A percentile compares a stretch with the other conserved stretches of the same genome.
Evolutionary conservation across 345 rosid species (phyloP).

Genomic region (Eucalyptus shirleyi): DNA sequence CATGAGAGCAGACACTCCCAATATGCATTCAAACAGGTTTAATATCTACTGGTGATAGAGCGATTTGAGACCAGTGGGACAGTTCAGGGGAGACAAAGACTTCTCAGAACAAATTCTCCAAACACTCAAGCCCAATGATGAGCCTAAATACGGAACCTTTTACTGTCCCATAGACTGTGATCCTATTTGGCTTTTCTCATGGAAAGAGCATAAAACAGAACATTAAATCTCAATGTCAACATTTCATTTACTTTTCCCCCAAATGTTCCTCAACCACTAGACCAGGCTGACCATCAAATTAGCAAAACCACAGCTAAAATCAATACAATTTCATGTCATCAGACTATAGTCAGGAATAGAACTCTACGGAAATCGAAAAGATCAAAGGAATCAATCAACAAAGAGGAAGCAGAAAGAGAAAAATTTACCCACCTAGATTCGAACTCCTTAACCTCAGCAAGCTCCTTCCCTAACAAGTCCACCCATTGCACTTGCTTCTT

Average conservation of each 20-base stretch:
- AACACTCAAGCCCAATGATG: not conserved
- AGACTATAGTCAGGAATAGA: not conserved
- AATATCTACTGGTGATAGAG: not conserved
- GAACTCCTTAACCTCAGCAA: conserved; percentile 61
- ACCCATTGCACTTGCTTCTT: conserved; percentile 71
- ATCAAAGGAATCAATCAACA: not conserved
- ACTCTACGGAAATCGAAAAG: not conserved
- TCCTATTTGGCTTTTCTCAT: not conserved
- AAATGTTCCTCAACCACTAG: not conserved
- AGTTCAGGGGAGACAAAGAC: not conserved
- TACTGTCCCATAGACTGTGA: not conserved
- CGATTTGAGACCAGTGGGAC: not conserved
- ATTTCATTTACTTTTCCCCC: not conserved
- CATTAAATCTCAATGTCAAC: not conserved
- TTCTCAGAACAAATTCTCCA: not conserved
- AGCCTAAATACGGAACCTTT: not conserved
- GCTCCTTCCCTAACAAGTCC: conserved; percentile 61
- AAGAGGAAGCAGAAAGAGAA: not conserved
- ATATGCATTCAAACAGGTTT: not conserved
- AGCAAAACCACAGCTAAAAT: not conserved
- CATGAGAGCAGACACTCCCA: not conserved
- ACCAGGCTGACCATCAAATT: not conserved
- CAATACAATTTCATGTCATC: not conserved
- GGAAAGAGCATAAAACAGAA: not conserved
- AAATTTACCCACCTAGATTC: conserved; percentile 37